Evolutionary conservation across 805 yeast species (phyloP).

Genomic region (Yarrowia sp.): DNA sequence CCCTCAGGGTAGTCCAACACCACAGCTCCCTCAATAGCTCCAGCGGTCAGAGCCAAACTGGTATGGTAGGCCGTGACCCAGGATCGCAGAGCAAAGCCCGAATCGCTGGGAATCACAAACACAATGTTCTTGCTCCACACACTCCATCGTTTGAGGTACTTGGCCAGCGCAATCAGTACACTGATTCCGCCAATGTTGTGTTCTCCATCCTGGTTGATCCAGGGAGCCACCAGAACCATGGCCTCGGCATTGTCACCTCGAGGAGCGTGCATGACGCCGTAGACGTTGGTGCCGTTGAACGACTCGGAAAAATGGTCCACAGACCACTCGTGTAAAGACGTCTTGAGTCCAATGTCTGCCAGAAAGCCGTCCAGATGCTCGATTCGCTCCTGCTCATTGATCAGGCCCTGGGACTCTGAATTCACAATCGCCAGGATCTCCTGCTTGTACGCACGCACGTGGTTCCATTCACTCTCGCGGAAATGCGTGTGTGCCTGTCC

Average conservation of each 20-base stretch:
- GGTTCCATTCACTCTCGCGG: constrained; percentile 93
- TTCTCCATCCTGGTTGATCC: constrained; percentile 70
- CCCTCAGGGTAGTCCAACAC: constrained; percentile 77
- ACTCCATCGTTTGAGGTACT: constrained; percentile 84
- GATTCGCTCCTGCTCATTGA: constrained; percentile 53
- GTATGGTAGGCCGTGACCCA: constrained; percentile 97
- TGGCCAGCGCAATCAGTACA: constrained; percentile 71
- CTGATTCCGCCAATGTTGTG: constrained; percentile 83
- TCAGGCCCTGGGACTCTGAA: constrained; percentile 4
- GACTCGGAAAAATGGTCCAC: constrained; percentile 45
- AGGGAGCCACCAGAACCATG: constrained; percentile 88
- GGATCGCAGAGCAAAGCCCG: constrained; percentile 68
- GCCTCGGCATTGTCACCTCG: constrained; percentile 97
- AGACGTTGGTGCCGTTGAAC: constrained; percentile 59
- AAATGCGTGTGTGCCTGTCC: constrained; percentile 92
- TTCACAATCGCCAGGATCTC: constrained; percentile 56
- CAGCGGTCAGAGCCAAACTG: constrained; percentile 84
- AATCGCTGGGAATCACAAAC: constrained; percentile 79
- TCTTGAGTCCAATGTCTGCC: constrained; percentile 72
- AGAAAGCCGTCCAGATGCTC: constrained; percentile 64
- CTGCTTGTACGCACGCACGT: constrained; percentile 81
- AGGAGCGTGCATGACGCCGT: constrained; percentile 89
- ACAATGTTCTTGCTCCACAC: constrained; percentile 96
- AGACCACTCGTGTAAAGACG: constrained; percentile 56
- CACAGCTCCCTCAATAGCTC: constrained; percentile 89